Conservation (phyloP, 208 protist genomes). For the Acanthamoeba royreba region DNA sequence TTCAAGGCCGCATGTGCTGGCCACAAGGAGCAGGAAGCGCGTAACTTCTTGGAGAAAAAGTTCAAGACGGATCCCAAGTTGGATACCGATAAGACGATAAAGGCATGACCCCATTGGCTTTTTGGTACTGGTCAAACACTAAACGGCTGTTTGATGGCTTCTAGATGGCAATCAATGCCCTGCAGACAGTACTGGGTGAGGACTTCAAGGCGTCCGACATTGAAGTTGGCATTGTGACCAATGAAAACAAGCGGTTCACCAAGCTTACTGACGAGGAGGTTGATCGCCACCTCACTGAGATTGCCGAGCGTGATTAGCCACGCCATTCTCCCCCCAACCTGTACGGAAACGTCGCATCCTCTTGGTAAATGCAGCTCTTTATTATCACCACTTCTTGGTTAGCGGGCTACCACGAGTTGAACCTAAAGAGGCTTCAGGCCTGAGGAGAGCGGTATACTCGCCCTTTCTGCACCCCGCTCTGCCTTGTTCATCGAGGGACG, state of each 20-base stretch:
- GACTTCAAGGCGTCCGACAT: conserved; percentile 82
- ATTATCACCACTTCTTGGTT: too few relatives aligned
- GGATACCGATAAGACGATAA: conserved; percentile 69
- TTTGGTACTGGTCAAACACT: too few relatives aligned
- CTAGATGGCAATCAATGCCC: conserved; percentile 72
- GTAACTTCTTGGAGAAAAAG: conserved; percentile 94
- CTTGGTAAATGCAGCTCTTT: too few relatives aligned
- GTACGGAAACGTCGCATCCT: too few relatives aligned
- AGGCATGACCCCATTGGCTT: background rate
- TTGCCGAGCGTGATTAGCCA: conserved; percentile 72
- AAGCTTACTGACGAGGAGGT: conserved; percentile 69
- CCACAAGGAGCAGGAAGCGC: conserved; percentile 94
- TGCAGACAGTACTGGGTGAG: conserved; percentile 77
- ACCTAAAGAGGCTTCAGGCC: too few relatives aligned
- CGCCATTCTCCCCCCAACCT: too few relatives aligned
- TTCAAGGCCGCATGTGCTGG: conserved; percentile 90
- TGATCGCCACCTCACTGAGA: conserved; percentile 72
- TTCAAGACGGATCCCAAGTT: conserved; percentile 88
- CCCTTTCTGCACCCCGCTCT: too few relatives aligned
- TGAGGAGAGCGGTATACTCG: too few relatives aligned
- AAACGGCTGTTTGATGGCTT: background rate
- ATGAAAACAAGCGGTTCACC: conserved; percentile 63
- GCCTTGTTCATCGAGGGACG: too few relatives aligned
- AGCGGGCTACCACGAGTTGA: too few relatives aligned
- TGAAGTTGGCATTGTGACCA: conserved; percentile 75